Percentiles rank a stretch among this genome's conserved stretches.
Conservation (phyloP, 306 rosid genomes). For the Citrullus amarus region DNA sequence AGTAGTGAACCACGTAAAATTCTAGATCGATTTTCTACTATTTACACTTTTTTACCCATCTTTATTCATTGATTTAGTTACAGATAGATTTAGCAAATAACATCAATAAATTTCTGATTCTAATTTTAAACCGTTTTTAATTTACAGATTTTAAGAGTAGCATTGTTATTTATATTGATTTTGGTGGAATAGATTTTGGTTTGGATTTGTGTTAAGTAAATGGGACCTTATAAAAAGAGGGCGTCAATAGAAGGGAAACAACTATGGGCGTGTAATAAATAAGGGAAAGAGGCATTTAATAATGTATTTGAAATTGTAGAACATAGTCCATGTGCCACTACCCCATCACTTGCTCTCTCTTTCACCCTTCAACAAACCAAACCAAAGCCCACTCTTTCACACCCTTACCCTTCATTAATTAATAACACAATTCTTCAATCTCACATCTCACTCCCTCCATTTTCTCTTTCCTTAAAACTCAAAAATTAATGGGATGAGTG, state of each 20-base stretch:
- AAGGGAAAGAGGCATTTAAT: not conserved
- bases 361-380: not conserved
- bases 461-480: too few species aligned
- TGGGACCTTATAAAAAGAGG: not conserved
- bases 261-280: not conserved
- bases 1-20: too few species aligned
- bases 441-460: accelerated
- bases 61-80: too few species aligned
- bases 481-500: too few species aligned
- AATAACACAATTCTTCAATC: too few species aligned
- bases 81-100: too few species aligned
- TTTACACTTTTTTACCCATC: too few species aligned
- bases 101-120: too few species aligned
- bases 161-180: not conserved
- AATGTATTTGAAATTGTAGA: not conserved
- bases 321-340: not conserved
- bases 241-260: not conserved
- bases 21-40: too few species aligned
- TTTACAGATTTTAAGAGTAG: too few species aligned
- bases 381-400: not conserved
- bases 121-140: too few species aligned
- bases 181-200: not conserved
- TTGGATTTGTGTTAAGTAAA: not conserved
- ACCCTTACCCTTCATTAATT: too few species aligned
- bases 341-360: not conserved